phyloP scores from a whole-genome alignment of 2,329 filamentous ascomycete species.

The Metarhizium guizhouense region DNA sequence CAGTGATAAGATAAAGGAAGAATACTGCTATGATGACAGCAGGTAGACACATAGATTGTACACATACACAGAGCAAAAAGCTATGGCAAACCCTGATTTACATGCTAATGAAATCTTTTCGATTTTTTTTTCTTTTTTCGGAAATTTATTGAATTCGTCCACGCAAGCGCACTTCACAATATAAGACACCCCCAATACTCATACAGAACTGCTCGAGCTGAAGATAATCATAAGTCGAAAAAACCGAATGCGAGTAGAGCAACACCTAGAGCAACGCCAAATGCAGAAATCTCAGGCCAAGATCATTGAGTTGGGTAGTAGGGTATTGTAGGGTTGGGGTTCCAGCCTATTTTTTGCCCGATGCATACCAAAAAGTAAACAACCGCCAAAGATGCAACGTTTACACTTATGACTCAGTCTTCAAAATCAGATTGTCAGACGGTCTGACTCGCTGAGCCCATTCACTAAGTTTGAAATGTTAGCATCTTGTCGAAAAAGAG shows the following conservation, averaged over 20 bases:
- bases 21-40: not conserved
- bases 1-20: not conserved
- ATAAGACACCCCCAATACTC: not conserved
- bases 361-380: not conserved
- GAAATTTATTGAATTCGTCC: not conserved
- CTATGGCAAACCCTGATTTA: not conserved
- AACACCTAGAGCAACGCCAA: not conserved
- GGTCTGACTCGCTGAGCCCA: slow-evolving; percentile 59
- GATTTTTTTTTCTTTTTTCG: not conserved
- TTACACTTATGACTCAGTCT: slow-evolving; percentile 27
- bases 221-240: not conserved
- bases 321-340: slow-evolving; percentile 20
- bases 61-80: not conserved
- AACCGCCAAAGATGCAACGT: slow-evolving; percentile 1
- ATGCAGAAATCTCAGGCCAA: slow-evolving; percentile 11
- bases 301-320: slow-evolving; percentile 22
- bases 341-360: slow-evolving; percentile 9
- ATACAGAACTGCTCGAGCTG: not conserved
- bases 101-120: not conserved
- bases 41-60: not conserved
- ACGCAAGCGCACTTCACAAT: not conserved
- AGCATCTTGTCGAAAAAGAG: slow-evolving; percentile 9
- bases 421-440: slow-evolving; percentile 53
- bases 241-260: not conserved
- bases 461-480: slow-evolving; percentile 36